Conservation (phyloP, 192 early-diverging fungal genomes). For the Coemansia aciculifera region DNA sequence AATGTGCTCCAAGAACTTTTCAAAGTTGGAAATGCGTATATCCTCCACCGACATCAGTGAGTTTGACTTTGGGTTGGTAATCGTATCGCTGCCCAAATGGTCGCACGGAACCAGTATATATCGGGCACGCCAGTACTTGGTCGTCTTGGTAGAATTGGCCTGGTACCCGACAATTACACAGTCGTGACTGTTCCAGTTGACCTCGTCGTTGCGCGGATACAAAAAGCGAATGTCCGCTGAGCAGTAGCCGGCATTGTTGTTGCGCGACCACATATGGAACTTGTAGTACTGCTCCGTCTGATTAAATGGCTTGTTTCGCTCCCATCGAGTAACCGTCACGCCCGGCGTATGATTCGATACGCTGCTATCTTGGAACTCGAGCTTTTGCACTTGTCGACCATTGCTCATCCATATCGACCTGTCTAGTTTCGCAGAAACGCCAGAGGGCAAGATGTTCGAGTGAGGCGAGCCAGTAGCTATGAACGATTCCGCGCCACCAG, state of each 20-base stretch:
- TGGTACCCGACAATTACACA: constrained; percentile 86
- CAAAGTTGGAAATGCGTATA: constrained; percentile 79
- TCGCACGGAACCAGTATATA: constrained; percentile 89
- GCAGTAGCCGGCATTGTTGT: constrained; percentile 63
- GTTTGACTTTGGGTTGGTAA: constrained; percentile 57
- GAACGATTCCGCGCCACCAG: constrained; percentile 4
- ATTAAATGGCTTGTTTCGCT: constrained; percentile 65
- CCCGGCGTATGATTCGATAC: constrained; percentile 70
- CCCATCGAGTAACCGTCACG: constrained; percentile 77
- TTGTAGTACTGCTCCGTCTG: constrained; percentile 64
- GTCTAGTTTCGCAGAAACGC: constrained; percentile 15
- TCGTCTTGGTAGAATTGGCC: constrained; percentile 74
- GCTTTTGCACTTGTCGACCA: constrained; percentile 86
- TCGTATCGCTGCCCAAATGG: constrained; percentile 55
- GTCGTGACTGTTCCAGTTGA: constrained; percentile 95
- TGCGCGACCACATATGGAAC: constrained; percentile 82
- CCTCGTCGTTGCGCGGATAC: constrained; percentile 74
- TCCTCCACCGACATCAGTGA: constrained; percentile 86
- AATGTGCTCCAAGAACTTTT: constrained; percentile 75
- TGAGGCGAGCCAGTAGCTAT: constrained; percentile 1
- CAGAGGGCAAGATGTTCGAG: constrained; percentile 7
- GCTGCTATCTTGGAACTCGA: constrained; percentile 67
- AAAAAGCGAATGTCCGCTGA: constrained; percentile 61
- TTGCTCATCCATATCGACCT: constrained; percentile 75
- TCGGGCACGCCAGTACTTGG: constrained; percentile 82